These are phyloP conservation scores for Beauveria rudraprayagi DNA, from an alignment of 2,329 filamentous ascomycete genomes.

Conservation along the genomic window DNA sequence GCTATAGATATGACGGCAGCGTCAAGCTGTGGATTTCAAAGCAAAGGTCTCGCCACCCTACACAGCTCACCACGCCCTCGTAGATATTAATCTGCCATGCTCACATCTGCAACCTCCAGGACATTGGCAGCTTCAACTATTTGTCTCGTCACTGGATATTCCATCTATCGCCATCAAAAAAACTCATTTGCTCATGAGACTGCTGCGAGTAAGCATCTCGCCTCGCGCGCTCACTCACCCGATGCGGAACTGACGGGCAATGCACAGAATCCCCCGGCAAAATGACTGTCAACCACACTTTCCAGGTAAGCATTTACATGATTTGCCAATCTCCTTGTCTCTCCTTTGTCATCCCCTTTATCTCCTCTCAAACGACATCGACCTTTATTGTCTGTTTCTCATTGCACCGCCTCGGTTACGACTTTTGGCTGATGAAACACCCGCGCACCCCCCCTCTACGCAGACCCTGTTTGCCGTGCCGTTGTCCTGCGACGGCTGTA, in stretches of 20 bases:
- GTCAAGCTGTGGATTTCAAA: constrained; percentile 11
- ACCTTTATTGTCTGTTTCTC: background rate
- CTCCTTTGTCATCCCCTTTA: background rate
- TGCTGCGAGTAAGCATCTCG: background rate
- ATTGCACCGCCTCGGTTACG: constrained; percentile 14
- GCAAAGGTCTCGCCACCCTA: constrained; percentile 1
- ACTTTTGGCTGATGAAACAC: constrained; percentile 10
- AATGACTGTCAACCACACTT: constrained; percentile 38
- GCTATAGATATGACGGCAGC: background rate
- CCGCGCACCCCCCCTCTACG: constrained; percentile 4
- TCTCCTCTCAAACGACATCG: background rate
- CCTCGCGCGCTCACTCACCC: background rate
- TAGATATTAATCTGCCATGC: constrained; percentile 24
- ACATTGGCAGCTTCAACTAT: constrained; percentile 22
- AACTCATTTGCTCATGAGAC: background rate
- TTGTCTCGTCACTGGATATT: constrained; percentile 21
- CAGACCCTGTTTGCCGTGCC: constrained; percentile 93
- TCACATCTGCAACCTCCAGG: constrained; percentile 20
- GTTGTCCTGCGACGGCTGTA: constrained; percentile 82
- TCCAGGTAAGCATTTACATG: constrained; percentile 30
- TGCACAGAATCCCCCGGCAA: constrained; percentile 16
- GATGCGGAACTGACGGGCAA: background rate
- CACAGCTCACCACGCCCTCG: background rate
- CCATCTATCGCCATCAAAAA: constrained; percentile 20
- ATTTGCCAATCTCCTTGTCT: constrained; percentile 9